These are phyloP conservation scores for Penstemon newberryi DNA, from an alignment of 257 asterid genomes.

Conservation along the genomic window DNA sequence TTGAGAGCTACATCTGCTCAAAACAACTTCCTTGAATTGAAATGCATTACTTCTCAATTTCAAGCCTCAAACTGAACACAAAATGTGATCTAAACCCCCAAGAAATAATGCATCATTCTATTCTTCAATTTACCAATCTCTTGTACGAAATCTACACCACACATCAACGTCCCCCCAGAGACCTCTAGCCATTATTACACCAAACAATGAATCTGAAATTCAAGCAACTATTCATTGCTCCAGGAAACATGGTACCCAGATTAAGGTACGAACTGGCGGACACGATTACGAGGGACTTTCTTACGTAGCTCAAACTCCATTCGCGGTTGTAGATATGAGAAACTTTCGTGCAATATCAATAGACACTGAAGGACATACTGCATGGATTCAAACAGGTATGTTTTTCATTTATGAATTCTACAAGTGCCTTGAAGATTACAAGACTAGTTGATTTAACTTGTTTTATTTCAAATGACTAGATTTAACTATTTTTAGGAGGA, in stretches of 20 bases:
- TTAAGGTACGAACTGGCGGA: slow-evolving; percentile 45
- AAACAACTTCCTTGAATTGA: slow-evolving; percentile 11
- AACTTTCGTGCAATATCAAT: too few species aligned
- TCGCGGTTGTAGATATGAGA: too few species aligned
- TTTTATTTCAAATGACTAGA: too few species aligned
- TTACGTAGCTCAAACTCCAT: slow-evolving; percentile 29
- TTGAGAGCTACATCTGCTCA: slow-evolving; percentile 20
- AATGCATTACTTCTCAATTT: slow-evolving; percentile 25
- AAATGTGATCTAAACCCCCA: slow-evolving; percentile 14
- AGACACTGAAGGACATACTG: slow-evolving; percentile 30
- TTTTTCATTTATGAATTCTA: too few species aligned
- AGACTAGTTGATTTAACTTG: too few species aligned
- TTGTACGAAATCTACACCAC: background rate
- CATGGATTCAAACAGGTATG: slow-evolving; percentile 51
- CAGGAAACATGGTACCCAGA: slow-evolving; percentile 29
- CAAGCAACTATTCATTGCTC: slow-evolving; percentile 38
- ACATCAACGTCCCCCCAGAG: background rate
- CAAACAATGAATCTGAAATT: slow-evolving; percentile 35
- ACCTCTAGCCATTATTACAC: slow-evolving; percentile 38
- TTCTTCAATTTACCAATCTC: slow-evolving; percentile 7
- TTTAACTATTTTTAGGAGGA: too few species aligned
- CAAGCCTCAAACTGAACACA: background rate
- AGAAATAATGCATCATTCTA: slow-evolving; percentile 24
- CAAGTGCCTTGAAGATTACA: too few species aligned
- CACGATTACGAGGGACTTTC: slow-evolving; percentile 57